Evolutionary conservation across 352 stramenopile species (phyloP).

Genomic region (Pythium coloratum): DNA sequence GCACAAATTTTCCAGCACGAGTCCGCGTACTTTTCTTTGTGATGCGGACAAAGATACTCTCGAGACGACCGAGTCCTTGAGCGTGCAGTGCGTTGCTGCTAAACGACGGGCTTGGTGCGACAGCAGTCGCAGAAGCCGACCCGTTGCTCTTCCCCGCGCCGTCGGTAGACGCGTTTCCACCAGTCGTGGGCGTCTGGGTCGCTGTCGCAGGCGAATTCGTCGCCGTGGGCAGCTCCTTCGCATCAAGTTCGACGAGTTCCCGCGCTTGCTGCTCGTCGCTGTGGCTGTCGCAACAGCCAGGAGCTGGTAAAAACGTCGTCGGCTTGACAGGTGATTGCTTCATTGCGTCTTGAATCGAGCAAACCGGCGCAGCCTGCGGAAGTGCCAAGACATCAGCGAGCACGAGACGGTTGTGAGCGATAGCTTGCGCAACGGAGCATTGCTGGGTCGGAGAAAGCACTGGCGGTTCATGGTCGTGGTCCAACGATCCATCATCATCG

Average conservation of each 20-base stretch:
- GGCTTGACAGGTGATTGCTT: constrained; percentile 18
- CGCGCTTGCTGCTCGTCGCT: constrained; percentile 3
- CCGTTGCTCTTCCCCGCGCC: constrained; percentile 1
- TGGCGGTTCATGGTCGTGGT: background rate
- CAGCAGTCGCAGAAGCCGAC: constrained; percentile 5
- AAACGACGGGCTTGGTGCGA: background rate
- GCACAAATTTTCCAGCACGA: background rate
- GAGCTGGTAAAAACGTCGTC: constrained; percentile 13
- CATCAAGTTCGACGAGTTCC: constrained; percentile 16
- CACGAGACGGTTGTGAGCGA: background rate
- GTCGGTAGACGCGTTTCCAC: background rate
- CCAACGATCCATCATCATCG: background rate
- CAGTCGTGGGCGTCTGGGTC: background rate
- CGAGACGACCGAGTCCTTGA: constrained; percentile 63
- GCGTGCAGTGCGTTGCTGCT: constrained; percentile 12
- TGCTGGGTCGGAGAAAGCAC: background rate
- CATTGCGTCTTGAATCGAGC: constrained; percentile 10
- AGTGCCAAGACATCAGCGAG: background rate
- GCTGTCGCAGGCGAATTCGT: background rate
- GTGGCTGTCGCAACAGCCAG: background rate
- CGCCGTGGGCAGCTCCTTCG: background rate
- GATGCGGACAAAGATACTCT: constrained; percentile 85
- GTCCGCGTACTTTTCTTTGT: constrained; percentile 74
- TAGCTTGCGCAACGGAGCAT: background rate
- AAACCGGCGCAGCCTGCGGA: background rate